Conservation (phyloP, 2,329 filamentous ascomycete species). For the Pleoardoris graminearum region DNA sequence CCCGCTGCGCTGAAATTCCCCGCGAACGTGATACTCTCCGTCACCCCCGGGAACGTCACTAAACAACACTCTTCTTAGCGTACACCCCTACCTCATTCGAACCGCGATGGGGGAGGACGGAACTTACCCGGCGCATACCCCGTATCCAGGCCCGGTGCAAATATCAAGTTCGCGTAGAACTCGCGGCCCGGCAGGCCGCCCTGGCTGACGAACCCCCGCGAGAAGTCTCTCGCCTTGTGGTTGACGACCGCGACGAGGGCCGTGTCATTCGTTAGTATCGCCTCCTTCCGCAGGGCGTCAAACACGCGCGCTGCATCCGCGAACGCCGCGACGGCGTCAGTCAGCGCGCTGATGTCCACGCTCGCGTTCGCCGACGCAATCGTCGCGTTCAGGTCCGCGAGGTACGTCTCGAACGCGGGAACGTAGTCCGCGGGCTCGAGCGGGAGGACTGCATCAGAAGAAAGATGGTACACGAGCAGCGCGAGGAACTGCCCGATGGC, state of each 20-base stretch:
- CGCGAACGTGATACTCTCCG: conserved; percentile 43
- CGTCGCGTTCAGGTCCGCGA: conserved; percentile 37
- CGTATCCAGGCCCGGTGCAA: conserved; percentile 51
- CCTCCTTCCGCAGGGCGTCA: conserved; percentile 33
- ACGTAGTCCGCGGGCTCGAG: conserved; percentile 47
- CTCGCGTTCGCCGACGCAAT: conserved; percentile 32
- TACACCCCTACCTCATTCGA: too few species aligned
- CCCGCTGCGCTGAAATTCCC: conserved; percentile 33
- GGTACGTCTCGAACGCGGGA: conserved; percentile 43
- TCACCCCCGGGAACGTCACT: conserved; percentile 45
- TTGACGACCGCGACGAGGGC: conserved; percentile 46
- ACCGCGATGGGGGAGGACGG: too few species aligned
- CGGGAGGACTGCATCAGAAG: conserved; percentile 45
- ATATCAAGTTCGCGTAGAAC: conserved; percentile 53
- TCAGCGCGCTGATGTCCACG: conserved; percentile 38
- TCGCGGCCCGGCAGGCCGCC: conserved; percentile 51
- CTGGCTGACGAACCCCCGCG: conserved; percentile 51
- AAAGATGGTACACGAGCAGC: conserved; percentile 49
- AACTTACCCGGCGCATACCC: conserved; percentile 46
- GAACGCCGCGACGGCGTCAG: conserved; percentile 45
- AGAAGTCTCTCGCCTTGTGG: conserved; percentile 52
- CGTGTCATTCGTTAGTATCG: conserved; percentile 32
- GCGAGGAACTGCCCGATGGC: conserved; percentile 54
- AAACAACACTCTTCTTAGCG: too few species aligned
- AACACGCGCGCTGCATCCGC: conserved; percentile 32